Conservation (phyloP, 305 asterid genomes). For the Rubia balearica region DNA sequence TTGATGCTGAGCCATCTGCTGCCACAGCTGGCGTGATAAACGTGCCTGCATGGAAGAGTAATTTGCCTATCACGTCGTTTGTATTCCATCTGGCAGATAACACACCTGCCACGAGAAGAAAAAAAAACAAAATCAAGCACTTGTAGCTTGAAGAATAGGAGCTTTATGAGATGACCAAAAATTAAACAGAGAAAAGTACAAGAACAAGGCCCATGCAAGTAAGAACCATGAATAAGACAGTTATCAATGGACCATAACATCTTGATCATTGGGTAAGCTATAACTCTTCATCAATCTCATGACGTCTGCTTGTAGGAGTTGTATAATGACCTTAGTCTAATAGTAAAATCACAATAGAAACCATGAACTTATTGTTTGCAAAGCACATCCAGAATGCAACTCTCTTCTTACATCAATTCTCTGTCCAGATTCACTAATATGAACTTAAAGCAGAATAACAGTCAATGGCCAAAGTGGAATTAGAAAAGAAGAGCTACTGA, state of each 20-base stretch:
- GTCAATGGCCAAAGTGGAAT: neutral
- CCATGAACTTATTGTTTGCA: neutral
- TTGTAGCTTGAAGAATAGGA: neutral
- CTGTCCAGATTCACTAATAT: neutral
- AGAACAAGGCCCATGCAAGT: too few relatives aligned
- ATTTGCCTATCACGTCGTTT: slow-evolving; percentile 64
- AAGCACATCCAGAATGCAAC: neutral
- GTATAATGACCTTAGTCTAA: too few relatives aligned
- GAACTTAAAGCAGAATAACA: neutral
- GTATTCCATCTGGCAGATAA: slow-evolving; percentile 94
- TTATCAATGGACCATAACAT: too few relatives aligned
- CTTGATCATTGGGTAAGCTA: too few relatives aligned
- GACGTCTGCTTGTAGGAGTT: neutral
- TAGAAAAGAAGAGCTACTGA: neutral
- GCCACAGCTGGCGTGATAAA: slow-evolving; percentile 71
- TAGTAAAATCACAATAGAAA: neutral
- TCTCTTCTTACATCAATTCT: neutral
- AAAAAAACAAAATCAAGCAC: neutral
- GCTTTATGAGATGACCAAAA: neutral
- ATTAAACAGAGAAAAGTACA: too few relatives aligned
- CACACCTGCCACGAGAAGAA: slow-evolving; percentile 47
- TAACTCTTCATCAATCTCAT: too few relatives aligned
- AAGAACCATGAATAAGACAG: too few relatives aligned
- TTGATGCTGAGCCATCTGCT: slow-evolving; percentile 86
- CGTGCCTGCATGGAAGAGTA: slow-evolving; percentile 88